These are phyloP conservation scores for Colletotrichum cordylinicola DNA, from an alignment of 2,329 filamentous ascomycete genomes.

Conservation along the genomic window DNA sequence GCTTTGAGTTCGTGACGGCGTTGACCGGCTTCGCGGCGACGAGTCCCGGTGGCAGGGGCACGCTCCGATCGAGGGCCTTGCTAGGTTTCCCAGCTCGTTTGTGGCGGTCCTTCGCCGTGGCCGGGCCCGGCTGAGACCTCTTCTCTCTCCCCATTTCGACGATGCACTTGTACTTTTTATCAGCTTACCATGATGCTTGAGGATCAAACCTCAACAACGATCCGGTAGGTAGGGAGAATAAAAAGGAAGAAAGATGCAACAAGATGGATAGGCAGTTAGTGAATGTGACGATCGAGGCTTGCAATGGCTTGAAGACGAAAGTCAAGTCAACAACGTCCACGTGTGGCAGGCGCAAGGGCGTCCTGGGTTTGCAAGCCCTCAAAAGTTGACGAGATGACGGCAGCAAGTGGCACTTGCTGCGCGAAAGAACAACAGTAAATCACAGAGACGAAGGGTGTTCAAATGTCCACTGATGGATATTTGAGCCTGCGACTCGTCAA, in stretches of 20 bases:
- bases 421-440: not conserved
- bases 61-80: conserved; percentile 30
- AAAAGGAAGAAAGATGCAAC: not conserved
- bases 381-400: conserved; percentile 3
- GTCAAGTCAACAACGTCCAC: conserved; percentile 13
- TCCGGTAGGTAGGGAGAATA: not conserved
- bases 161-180: not conserved
- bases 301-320: not conserved
- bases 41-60: conserved; percentile 38
- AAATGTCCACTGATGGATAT: not conserved
- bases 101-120: conserved; percentile 22
- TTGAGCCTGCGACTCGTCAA: conserved; percentile 11
- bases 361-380: not conserved
- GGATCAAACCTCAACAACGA: not conserved
- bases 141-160: conserved; percentile 25
- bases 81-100: conserved; percentile 5
- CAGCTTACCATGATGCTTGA: conserved; percentile 22
- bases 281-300: not conserved
- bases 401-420: conserved; percentile 13
- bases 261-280: conserved; percentile 6
- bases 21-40: conserved; percentile 37
- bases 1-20: conserved; percentile 53
- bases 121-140: conserved; percentile 12
- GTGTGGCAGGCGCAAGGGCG: not conserved
- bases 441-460: conserved; percentile 9